Conservation (phyloP, 1,284 basidiomycete species). For the Termitomyces sp. region DNA sequence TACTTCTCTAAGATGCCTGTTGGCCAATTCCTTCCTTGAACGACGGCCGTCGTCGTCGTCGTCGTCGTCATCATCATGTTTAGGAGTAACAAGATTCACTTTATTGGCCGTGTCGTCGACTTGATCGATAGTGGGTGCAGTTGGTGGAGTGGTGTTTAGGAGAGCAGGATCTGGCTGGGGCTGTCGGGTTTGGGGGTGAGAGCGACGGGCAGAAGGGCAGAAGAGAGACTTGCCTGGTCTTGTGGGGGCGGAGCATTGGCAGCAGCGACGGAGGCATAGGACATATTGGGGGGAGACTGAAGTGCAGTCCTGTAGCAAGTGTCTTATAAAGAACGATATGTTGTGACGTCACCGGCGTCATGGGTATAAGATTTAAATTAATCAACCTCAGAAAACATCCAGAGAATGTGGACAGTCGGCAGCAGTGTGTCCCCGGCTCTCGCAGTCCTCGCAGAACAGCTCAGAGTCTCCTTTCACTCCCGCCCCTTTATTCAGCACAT, state of each 20-base stretch:
- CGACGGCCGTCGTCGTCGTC: constrained; percentile 8
- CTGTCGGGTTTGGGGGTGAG: constrained; percentile 26
- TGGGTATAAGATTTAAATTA: constrained; percentile 3
- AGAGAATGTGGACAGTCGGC: constrained; percentile 73
- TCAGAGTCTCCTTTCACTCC: constrained; percentile 21
- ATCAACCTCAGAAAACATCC: constrained; percentile 61
- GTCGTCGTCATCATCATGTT: constrained; percentile 11
- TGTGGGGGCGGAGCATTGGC: constrained; percentile 47
- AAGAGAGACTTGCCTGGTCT: constrained; percentile 31
- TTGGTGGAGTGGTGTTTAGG: constrained; percentile 48
- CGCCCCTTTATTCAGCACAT: constrained; percentile 44
- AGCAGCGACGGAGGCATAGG: constrained; percentile 62
- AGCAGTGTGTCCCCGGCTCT: constrained; percentile 64
- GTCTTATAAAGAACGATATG: constrained; percentile 2
- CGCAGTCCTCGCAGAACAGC: constrained; percentile 73
- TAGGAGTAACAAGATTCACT: constrained; percentile 44
- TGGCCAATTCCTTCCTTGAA: constrained; percentile 19
- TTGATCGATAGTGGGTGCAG: constrained; percentile 29
- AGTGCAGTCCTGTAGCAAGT: not conserved
- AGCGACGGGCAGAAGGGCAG: not conserved
- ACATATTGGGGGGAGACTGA: constrained; percentile 34
- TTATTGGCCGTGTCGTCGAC: constrained; percentile 44
- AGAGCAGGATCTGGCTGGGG: constrained; percentile 59
- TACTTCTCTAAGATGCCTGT: constrained; percentile 39
- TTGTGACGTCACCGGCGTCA: constrained; percentile 17